A percentile compares a stretch with the other conserved stretches of the same genome.
These are phyloP conservation scores for Komagataella phaffii DNA, from an alignment of 805 yeast genomes.

Conservation along the genomic window DNA sequence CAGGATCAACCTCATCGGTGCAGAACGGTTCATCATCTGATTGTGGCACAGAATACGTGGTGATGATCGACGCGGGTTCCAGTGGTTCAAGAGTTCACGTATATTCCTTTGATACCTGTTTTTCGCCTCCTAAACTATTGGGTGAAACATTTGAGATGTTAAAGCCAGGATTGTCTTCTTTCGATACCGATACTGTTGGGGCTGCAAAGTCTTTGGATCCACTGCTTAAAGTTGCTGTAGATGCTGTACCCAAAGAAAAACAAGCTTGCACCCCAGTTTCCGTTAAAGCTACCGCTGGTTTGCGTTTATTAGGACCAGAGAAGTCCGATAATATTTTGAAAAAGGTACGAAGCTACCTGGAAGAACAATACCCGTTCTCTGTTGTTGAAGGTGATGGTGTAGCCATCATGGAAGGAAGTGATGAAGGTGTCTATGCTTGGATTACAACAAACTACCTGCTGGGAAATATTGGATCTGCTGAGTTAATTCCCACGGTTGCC, in stretches of 20 bases:
- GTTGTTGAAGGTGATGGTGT: slow-evolving; percentile 81
- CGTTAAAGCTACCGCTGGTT: slow-evolving; percentile 96
- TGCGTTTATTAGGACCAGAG: slow-evolving; percentile 70
- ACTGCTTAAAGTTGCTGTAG: slow-evolving; percentile 61
- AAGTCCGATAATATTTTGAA: slow-evolving; percentile 59
- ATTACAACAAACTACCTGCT: slow-evolving; percentile 86
- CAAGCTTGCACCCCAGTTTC: slow-evolving; percentile 86
- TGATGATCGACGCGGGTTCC: slow-evolving; percentile 97
- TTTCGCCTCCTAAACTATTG: slow-evolving; percentile 68
- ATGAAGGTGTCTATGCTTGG: slow-evolving; percentile 99
- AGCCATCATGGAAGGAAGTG: slow-evolving; percentile 88
- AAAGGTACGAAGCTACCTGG: slow-evolving; percentile 67
- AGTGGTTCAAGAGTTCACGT: slow-evolving; percentile 95
- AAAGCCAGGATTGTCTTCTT: slow-evolving; percentile 85
- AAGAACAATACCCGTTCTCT: slow-evolving; percentile 79
- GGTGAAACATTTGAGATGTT: slow-evolving; percentile 78
- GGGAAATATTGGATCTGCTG: slow-evolving; percentile 82
- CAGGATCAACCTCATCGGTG: not conserved
- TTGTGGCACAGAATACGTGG: slow-evolving; percentile 49
- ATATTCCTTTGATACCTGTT: slow-evolving; percentile 81
- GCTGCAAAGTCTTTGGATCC: slow-evolving; percentile 91
- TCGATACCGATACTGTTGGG: slow-evolving; percentile 62
- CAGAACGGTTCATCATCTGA: slow-evolving; percentile 16
- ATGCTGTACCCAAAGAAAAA: slow-evolving; percentile 58
- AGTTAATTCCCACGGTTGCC: slow-evolving; percentile 80